phyloP scores from a whole-genome alignment of 208 protist genomes.

The Crithidia brevicula region DNA sequence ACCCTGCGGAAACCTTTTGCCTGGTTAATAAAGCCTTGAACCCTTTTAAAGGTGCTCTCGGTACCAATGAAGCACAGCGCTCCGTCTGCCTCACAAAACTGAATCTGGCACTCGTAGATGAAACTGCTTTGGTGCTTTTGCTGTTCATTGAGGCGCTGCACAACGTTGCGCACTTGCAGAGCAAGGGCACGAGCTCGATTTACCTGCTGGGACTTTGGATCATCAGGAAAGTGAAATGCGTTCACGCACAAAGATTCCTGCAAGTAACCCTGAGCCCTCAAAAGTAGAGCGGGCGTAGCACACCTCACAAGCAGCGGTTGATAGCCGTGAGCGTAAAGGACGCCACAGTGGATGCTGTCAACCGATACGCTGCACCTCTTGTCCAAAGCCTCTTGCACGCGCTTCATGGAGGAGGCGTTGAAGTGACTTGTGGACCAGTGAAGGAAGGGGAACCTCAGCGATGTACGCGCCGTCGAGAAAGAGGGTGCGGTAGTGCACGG shows the following conservation, averaged over 20 bases:
- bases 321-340: no score
- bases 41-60: not conserved
- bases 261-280: no score
- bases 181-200: slow-evolving; percentile 6
- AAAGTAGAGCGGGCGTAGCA: no score
- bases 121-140: not conserved
- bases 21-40: not conserved
- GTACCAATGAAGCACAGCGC: slow-evolving; percentile 4
- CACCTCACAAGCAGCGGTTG: no score
- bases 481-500: slow-evolving; percentile 3
- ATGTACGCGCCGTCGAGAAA: slow-evolving; percentile 11
- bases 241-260: not conserved
- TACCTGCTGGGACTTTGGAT: not conserved
- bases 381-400: not conserved
- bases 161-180: not conserved
- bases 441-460: slow-evolving; percentile 5
- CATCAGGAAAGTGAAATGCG: not conserved
- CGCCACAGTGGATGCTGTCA: no score
- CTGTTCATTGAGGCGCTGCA: slow-evolving; percentile 1
- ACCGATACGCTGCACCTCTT: not conserved
- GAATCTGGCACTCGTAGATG: slow-evolving; percentile 11
- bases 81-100: slow-evolving; percentile 1
- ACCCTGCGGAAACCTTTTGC: not conserved
- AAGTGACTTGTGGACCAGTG: slow-evolving; percentile 11
- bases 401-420: not conserved